Evolutionary conservation across 768 basidiomycete genomes (phyloP).

Genomic region (Erythrobasidium yunnanense): DNA sequence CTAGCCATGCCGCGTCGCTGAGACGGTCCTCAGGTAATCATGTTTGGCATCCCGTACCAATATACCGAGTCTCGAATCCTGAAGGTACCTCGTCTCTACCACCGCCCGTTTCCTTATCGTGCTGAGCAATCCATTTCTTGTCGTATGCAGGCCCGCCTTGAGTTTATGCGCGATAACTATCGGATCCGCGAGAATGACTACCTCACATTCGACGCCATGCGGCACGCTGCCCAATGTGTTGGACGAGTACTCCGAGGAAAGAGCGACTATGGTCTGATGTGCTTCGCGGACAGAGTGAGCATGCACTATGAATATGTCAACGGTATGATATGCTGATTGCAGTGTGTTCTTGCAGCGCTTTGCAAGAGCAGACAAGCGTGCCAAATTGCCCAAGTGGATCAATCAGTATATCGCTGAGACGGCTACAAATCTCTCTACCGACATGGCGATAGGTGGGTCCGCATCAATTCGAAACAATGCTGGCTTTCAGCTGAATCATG

Average conservation of each 20-base stretch:
- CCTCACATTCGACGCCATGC: constrained; percentile 97
- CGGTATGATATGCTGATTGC: neutral
- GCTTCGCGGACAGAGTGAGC: constrained; percentile 90
- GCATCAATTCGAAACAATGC: neutral
- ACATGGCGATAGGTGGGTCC: constrained; percentile 62
- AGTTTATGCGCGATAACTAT: constrained; percentile 95
- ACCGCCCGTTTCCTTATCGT: too few relatives aligned
- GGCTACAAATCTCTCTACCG: constrained; percentile 90
- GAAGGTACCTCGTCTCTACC: too few relatives aligned
- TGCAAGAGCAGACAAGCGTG: constrained; percentile 72
- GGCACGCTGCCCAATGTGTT: constrained; percentile 97
- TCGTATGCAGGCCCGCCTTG: constrained; percentile 76
- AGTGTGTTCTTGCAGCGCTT: constrained; percentile 54
- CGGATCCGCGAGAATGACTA: constrained; percentile 98
- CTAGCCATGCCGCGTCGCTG: constrained; percentile 38
- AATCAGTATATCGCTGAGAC: constrained; percentile 99
- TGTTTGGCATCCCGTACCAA: constrained; percentile 70
- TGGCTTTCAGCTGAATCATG: neutral
- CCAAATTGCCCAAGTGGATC: constrained; percentile 96
- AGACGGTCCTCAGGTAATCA: constrained; percentile 56
- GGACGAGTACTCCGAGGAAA: constrained; percentile 95
- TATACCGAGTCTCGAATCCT: constrained; percentile 97
- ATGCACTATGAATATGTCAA: constrained; percentile 23
- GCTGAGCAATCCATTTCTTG: neutral
- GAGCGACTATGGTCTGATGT: constrained; percentile 99